Percentiles rank a stretch among this genome's conserved stretches.
phyloP scores from a whole-genome alignment of 768 basidiomycete genomes.

The Russula brevipes region DNA sequence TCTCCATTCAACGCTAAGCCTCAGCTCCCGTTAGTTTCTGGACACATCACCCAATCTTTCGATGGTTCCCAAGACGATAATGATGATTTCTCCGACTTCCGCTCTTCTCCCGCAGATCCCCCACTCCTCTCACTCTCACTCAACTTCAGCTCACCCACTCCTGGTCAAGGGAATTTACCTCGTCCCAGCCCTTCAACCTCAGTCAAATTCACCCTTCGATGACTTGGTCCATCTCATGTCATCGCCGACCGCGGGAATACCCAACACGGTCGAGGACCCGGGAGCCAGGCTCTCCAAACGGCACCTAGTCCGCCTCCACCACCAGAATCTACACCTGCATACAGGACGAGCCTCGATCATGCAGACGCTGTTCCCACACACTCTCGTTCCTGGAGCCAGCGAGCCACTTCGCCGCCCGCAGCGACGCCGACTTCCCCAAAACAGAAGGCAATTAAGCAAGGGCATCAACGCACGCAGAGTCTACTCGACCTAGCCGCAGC shows the following conservation, averaged over 20 bases:
- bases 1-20: not conserved
- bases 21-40: not conserved
- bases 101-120: slow-evolving; percentile 31
- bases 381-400: not conserved
- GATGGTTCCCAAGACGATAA: slow-evolving; percentile 26
- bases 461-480: slow-evolving; percentile 17
- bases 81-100: slow-evolving; percentile 52
- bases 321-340: not conserved
- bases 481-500: slow-evolving; percentile 19
- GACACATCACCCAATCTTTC: not conserved
- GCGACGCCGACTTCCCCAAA: not conserved
- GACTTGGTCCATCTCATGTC: slow-evolving; percentile 48
- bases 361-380: not conserved
- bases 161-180: not conserved
- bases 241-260: slow-evolving; percentile 26
- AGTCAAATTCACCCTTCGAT: slow-evolving; percentile 34
- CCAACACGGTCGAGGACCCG: not conserved
- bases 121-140: slow-evolving; percentile 9
- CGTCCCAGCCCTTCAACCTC: slow-evolving; percentile 16
- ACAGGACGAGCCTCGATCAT: not conserved
- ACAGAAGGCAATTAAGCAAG: not conserved
- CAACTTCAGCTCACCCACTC: not conserved
- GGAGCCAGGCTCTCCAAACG: not conserved
- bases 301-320: slow-evolving; percentile 15
- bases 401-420: not conserved